These are phyloP conservation scores for Boletus patriciae DNA, from an alignment of 768 basidiomycete species.

Conservation along the genomic window DNA sequence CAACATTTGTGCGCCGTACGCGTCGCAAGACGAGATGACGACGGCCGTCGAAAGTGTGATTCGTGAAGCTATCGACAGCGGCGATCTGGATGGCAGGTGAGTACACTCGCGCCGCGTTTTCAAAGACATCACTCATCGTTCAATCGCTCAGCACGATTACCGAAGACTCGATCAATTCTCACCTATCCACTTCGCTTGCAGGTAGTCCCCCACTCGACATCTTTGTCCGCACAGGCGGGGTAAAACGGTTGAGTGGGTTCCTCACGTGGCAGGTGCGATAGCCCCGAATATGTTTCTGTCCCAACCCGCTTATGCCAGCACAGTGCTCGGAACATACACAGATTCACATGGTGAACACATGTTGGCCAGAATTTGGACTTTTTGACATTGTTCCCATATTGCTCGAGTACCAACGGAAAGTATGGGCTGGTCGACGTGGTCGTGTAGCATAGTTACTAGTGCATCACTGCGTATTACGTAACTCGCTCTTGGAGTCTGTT, in stretches of 20 bases:
- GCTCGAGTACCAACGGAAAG: conserved; percentile 81
- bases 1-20: conserved; percentile 91
- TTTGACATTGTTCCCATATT: conserved; percentile 85
- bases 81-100: conserved; percentile 31
- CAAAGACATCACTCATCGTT: neutral
- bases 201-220: conserved; percentile 87
- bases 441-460: neutral
- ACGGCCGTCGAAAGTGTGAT: conserved; percentile 56
- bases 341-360: conserved; percentile 78
- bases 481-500: neutral
- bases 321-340: conserved; percentile 84
- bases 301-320: neutral
- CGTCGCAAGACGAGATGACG: conserved; percentile 89
- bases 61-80: conserved; percentile 35
- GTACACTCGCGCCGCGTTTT: neutral
- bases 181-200: conserved; percentile 62
- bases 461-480: neutral
- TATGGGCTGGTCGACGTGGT: conserved; percentile 54
- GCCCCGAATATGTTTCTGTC: neutral
- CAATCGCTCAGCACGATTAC: conserved; percentile 45
- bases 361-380: conserved; percentile 94
- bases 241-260: conserved; percentile 63
- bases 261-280: conserved; percentile 89
- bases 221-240: conserved; percentile 88
- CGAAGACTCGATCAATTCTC: conserved; percentile 63